Base-by-base conservation (phyloP, 208 protist genomes). In the Endotrypanum monterogeii region DNA sequence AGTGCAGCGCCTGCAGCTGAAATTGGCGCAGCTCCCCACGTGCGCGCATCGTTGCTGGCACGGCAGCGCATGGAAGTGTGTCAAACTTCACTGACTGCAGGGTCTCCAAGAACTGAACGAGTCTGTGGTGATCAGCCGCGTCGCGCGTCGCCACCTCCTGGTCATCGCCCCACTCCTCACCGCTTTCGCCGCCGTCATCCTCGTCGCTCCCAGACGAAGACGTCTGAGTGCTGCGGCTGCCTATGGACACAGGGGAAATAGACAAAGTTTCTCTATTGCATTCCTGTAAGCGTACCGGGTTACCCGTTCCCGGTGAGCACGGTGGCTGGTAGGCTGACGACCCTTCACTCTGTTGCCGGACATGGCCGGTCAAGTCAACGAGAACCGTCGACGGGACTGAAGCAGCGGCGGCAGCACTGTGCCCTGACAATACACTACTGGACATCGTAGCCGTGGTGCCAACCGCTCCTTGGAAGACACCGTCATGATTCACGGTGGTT, bases 1-100 rank as follows among this genome's bases (percentile, higher is more conserved):
- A 94, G 75, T 86, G 76, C 11, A 94, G 74, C 5, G 80, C 90
- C 71, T 94, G 84, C 56, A 82, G 71, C 67, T 94, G 90, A 46
- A 90, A 91, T 0, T 86, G 88, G 0, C 71, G 74, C 67, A 94
- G 79, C 46, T 84, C 44, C 12, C 56, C 85, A 1, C 76, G 55
- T 9, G 71, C 63, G 28, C 35, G 63, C 88, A 93, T 90, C 50
- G 83, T 76, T 18, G 73, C 18, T 8, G 88, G 88, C 20, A 87
- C 80, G 0, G 73, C 66, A 0, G 88, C 86, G 44, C 71, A 63
- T 0, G 88, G 84, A 1, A 90, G 86, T 35, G 79, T 57, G 28
- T 93, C 85, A 25, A 81, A 80, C 55, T 78, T 73, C 41, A 83
- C 78, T 1, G 74, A 74, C 60, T 87, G 81, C 61, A 90, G 65